Conservation (phyloP, 1,284 basidiomycete species). For the Papiliotrema fonsecae region DNA sequence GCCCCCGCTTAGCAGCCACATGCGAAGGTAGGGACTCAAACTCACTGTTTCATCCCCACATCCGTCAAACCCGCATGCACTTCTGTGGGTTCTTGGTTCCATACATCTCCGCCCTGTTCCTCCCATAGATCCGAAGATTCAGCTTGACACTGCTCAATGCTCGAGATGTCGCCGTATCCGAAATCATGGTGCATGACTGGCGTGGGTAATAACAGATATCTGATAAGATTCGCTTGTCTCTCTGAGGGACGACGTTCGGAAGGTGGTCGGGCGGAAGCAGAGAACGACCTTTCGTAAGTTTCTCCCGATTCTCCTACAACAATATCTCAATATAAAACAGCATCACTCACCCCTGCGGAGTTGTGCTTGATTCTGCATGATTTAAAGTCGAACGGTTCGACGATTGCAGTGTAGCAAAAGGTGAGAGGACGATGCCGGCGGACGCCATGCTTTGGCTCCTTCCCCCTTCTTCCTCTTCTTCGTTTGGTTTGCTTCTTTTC, state of each 20-base stretch:
- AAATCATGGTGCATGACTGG: constrained; percentile 30
- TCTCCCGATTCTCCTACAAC: too few species aligned
- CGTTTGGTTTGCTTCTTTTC: neutral
- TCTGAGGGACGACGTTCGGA: constrained; percentile 2
- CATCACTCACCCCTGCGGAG: too few species aligned
- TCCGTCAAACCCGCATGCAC: constrained; percentile 25
- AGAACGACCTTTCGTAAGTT: neutral
- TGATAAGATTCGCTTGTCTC: constrained; percentile 32
- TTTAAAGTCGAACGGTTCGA: too few species aligned
- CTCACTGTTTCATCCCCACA: constrained; percentile 25
- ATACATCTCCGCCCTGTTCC: constrained; percentile 28
- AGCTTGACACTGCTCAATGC: constrained; percentile 20
- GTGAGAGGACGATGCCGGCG: too few species aligned
- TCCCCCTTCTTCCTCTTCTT: neutral
- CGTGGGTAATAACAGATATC: constrained; percentile 42
- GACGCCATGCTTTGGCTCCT: neutral
- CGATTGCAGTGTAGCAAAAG: too few species aligned
- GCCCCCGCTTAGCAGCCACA: neutral
- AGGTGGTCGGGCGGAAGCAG: constrained; percentile 1
- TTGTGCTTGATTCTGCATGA: too few species aligned
- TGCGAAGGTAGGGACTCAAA: too few species aligned
- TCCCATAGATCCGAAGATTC: constrained; percentile 36
- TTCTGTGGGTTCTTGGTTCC: constrained; percentile 34
- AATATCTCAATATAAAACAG: too few species aligned
- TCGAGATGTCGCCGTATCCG: constrained; percentile 38